Evolutionary conservation across 768 basidiomycete genomes (phyloP), one percentile per base, ranked within the genome.

Genomic region (Lentinula edodes): DNA sequence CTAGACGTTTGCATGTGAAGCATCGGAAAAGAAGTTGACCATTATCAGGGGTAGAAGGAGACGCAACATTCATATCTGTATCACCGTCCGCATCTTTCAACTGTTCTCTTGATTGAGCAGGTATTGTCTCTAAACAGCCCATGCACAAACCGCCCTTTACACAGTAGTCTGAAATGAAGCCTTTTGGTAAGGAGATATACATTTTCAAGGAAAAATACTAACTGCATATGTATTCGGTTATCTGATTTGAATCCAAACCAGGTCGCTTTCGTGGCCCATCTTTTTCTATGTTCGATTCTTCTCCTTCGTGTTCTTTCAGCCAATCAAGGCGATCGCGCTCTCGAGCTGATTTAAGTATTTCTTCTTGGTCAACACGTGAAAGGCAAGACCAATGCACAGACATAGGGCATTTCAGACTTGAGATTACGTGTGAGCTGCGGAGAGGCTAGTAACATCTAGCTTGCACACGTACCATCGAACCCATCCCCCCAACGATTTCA

Each of bases 201-300:
- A 15, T 39, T 10, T 10, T 7, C 0, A 28, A 52, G 12, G 28
- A 45, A 32, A 62, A 43, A 20, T 16, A 62, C 77, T 18, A 63
- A 76, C 86, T 83, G 67, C 92, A 94, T 34, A 91, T 75, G 65
- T 92, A 94, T 66, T 92, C 89, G 0, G 90, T 92, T 7, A 82
- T 89, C 71, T 91, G 80, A 62, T 82, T 67, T 39, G 75, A 62
- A 48, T 73, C 74, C 10, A 93, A 75, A 0, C 71, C 76, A 13
- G 69, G 66, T 36, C 83, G 80, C 69, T 83, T 83, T 4, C 68
- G 69, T 42, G 80, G 79, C 48, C 77, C 73, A 43, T 67, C 67
- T 32, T 65, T 64, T 28, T 62, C 66, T 1, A 67, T 54, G 23
- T 64, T 61, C 7, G 65, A 42, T 20, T 66, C 65, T 58, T 69